Percentiles rank a stretch among this genome's conserved stretches.
These are phyloP conservation scores for Triticum aestivum DNA, from an alignment of 176 grass and related monocot species.

Conservation along the genomic window IWGSC_CS_RefSeq_v2.1 NC_057812.1:441073422-441073921, in stretches of 20 bases:
- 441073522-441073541: slow-evolving; percentile 29
- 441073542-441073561: slow-evolving; percentile 60
- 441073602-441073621: slow-evolving; percentile 97
- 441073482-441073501: slow-evolving; percentile 75
- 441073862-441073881: slow-evolving; percentile 2
- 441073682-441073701: slow-evolving; percentile 73
- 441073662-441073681: slow-evolving; percentile 97
- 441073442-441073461: slow-evolving; percentile 24
- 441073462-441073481: slow-evolving; percentile 23
- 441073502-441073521: slow-evolving; percentile 61
- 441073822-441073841: no score
- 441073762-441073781: background rate
- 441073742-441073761: slow-evolving; percentile 92
- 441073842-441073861: no score
- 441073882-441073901: slow-evolving; percentile 80
- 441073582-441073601: slow-evolving; percentile 95
- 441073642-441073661: slow-evolving; percentile 96
- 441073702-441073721: slow-evolving; percentile 83
- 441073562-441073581: slow-evolving; percentile 53
- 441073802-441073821: background rate
- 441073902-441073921: slow-evolving; percentile 62
- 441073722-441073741: slow-evolving; percentile 99
- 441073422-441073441: slow-evolving; percentile 36
- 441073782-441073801: background rate
- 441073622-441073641: slow-evolving; percentile 87